Evolutionary conservation across 148 eudicot genomes (phyloP).

Genomic region (Heliamphora exappendiculata): DNA sequence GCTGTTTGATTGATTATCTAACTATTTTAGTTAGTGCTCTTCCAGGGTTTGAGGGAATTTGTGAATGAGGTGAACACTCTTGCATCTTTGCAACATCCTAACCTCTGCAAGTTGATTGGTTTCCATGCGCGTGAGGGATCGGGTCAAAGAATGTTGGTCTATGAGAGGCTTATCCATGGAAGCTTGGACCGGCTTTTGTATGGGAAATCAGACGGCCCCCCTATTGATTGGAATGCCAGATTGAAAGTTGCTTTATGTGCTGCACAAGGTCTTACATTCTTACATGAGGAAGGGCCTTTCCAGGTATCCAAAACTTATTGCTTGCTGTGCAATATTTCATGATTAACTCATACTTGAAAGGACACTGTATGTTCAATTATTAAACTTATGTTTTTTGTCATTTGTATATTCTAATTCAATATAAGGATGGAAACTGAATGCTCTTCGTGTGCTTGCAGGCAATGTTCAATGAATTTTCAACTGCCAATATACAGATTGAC

Average conservation of each 20-base stretch:
- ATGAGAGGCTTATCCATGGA: slow-evolving; percentile 91
- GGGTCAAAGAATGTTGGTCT: slow-evolving; percentile 74
- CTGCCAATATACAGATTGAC: slow-evolving; percentile 89
- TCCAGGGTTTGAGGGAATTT: slow-evolving; percentile 75
- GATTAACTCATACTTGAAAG: background rate
- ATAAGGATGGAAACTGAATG: no score
- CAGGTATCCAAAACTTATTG: slow-evolving; percentile 46
- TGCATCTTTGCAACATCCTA: slow-evolving; percentile 82
- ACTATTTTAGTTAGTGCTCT: background rate
- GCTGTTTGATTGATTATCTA: background rate
- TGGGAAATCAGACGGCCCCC: slow-evolving; percentile 73
- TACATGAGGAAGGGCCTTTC: slow-evolving; percentile 95
- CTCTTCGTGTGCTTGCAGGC: slow-evolving; percentile 43
- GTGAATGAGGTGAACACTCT: slow-evolving; percentile 73
- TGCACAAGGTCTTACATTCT: slow-evolving; percentile 83
- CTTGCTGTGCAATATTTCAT: background rate
- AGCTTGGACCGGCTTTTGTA: slow-evolving; percentile 75
- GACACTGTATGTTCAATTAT: background rate
- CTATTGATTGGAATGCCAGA: slow-evolving; percentile 80
- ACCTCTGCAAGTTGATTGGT: slow-evolving; percentile 80
- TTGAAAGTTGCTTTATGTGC: slow-evolving; percentile 81
- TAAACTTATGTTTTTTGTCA: background rate
- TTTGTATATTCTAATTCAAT: background rate
- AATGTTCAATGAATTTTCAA: slow-evolving; percentile 85
- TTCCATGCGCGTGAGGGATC: slow-evolving; percentile 86